Evolutionary conservation across 345 rosid species (phyloP).

Genomic region (Leavenworthia alabamica): DNA sequence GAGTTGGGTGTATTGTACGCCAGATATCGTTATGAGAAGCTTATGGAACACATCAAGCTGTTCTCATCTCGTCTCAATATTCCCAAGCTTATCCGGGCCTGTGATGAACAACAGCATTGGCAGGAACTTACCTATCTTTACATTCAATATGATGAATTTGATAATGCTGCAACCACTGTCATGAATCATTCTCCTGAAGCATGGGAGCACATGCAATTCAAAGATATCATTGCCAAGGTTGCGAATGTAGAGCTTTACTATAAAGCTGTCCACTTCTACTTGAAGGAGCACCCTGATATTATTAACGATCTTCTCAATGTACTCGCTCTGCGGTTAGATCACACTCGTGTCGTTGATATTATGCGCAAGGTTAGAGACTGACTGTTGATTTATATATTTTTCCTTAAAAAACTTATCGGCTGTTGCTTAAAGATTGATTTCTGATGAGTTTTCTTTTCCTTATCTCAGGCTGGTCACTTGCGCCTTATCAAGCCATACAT

Average conservation of each 20-base stretch:
- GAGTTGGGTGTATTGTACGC: conserved; percentile 98
- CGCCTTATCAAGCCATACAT: conserved; percentile 94
- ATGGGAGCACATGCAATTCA: conserved; percentile 99
- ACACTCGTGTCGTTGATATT: conserved; percentile 94
- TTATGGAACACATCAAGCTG: conserved; percentile 98
- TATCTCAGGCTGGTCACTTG: conserved; percentile 82
- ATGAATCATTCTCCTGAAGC: conserved; percentile 99
- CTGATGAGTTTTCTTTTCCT: background rate
- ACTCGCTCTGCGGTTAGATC: conserved; percentile 92
- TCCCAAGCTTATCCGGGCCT: conserved; percentile 94
- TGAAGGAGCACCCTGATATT: conserved; percentile 97
- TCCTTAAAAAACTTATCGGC: background rate
- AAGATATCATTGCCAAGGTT: conserved; percentile 88
- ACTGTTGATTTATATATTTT: background rate
- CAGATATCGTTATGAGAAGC: conserved; percentile 93
- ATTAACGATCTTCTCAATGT: conserved; percentile 94
- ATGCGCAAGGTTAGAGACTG: conserved; percentile 75
- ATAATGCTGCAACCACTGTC: conserved; percentile 96
- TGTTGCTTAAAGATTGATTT: background rate
- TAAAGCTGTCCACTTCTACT: conserved; percentile 97
- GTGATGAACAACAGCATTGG: conserved; percentile 99
- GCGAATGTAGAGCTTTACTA: conserved; percentile 95
- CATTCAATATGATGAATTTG: conserved; percentile 91
- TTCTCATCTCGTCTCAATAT: conserved; percentile 97
- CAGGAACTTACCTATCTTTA: conserved; percentile 88